Base-by-base conservation (phyloP, 352 stramenopile species). In the Pythium utonaiense region DNA sequence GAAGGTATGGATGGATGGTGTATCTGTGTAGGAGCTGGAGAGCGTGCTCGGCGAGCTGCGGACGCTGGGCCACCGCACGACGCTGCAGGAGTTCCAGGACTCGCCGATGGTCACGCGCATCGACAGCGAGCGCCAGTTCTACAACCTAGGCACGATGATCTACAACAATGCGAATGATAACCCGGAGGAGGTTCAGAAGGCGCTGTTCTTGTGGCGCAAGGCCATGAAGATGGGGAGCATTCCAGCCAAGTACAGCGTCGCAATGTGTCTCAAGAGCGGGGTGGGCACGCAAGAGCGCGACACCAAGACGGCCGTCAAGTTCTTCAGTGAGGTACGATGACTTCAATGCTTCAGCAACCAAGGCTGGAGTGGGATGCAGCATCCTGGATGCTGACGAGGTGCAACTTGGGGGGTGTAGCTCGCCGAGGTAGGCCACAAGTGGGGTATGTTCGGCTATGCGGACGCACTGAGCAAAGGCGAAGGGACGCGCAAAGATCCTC, bases 211-310 rank as follows among this genome's bases (percentile, higher is more conserved):
- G 6, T 95, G 86, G 86, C 83, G 78, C 33, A 88, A 87, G 16
- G 86, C 83, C 30, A 92, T 93, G 73, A 80, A 93, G 24, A 89
- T 88, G 79, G 86, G 86, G 41, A 90, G 83, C 64, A 65, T 88
- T 13, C 79, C 87, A 50, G 80, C 86, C 66, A 95, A 92, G 70
- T 95, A 85, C 70, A 95, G 84, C 66, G 89, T 92, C 40, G 86
- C 86, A 0, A 70, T 87, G 69, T 93, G 80, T 41, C 73, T 93
- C 64, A 92, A 91, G 67, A 89, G 86, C 45, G 83, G 83, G 57
- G 85, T 86, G 21, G 82, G 85, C 14, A 88, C 89, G 41, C 66
- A 74, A 4, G 77, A 76, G 28, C 81, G 78, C 34, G 80, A 94
- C 60, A 60, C 67, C 19, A 69, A 62, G 31, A 68, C 72, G 3